These are phyloP conservation scores for Sugiyamaella sp. DNA, from an alignment of 1,139 yeast species.

Conservation along the genomic window DNA sequence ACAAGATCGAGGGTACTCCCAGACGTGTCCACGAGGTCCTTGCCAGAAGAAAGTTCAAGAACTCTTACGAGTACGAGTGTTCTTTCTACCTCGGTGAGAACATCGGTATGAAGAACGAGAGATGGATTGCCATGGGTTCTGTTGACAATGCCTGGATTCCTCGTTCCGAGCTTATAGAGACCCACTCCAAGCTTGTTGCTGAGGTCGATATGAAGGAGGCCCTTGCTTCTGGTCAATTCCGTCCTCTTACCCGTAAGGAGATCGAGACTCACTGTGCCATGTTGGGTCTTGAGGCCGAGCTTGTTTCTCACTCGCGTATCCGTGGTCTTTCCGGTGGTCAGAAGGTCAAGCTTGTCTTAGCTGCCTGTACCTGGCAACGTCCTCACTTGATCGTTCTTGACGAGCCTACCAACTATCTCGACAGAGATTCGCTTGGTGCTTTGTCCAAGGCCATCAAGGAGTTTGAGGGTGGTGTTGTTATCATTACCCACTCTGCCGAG, in stretches of 20 bases:
- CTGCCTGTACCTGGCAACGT: slow-evolving; percentile 99
- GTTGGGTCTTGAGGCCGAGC: slow-evolving; percentile 98
- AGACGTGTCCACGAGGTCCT: slow-evolving; percentile 96
- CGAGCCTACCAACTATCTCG: slow-evolving; percentile 95
- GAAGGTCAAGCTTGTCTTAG: slow-evolving; percentile 98
- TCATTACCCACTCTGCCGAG: slow-evolving; percentile 99
- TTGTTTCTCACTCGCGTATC: slow-evolving; percentile 99
- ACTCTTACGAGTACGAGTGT: slow-evolving; percentile 99
- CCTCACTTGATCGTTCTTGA: slow-evolving; percentile 99
- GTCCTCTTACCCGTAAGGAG: slow-evolving; percentile 99
- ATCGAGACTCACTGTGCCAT: slow-evolving; percentile 97
- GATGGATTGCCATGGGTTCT: slow-evolving; percentile 99
- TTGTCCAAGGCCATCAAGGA: slow-evolving; percentile 98
- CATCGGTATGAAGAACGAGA: slow-evolving; percentile 97
- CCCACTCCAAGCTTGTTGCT: slow-evolving; percentile 98
- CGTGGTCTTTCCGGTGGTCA: slow-evolving; percentile 99
- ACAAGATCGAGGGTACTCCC: slow-evolving; percentile 97
- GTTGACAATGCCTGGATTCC: slow-evolving; percentile 99
- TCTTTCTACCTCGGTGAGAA: slow-evolving; percentile 97
- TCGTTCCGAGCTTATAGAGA: slow-evolving; percentile 98
- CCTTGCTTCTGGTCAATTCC: slow-evolving; percentile 99
- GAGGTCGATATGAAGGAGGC: slow-evolving; percentile 99
- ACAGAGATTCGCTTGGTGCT: slow-evolving; percentile 99
- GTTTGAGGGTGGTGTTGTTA: slow-evolving; percentile 99
- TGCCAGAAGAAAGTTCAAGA: slow-evolving; percentile 99